A percentile compares a stretch with the other conserved stretches of the same genome.
These are phyloP conservation scores for Thermochaetoides thermophila DNA, from an alignment of 495 filamentous ascomycete genomes.

Conservation along the genomic window DNA sequence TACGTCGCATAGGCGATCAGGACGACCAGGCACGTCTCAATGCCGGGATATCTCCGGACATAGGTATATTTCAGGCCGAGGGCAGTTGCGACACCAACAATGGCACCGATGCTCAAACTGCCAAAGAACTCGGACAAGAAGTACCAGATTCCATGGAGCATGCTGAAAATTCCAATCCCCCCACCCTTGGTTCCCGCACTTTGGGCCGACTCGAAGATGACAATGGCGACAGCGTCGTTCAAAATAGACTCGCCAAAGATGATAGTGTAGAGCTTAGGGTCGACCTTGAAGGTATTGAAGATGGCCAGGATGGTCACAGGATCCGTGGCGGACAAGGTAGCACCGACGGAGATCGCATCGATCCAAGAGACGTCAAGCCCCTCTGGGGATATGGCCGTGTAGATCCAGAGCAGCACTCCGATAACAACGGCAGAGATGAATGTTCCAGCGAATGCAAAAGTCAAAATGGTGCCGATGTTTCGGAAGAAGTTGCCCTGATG, in stretches of 20 bases:
- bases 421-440: conserved; percentile 94
- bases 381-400: conserved; percentile 75
- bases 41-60: conserved; percentile 82
- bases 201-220: conserved; percentile 94
- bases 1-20: conserved; percentile 92
- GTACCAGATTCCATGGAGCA: conserved; percentile 82
- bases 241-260: conserved; percentile 97
- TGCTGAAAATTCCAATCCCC: conserved; percentile 53
- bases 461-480: conserved; percentile 92
- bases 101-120: conserved; percentile 73
- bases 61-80: conserved; percentile 85
- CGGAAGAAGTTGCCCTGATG: conserved; percentile 98
- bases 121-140: conserved; percentile 95
- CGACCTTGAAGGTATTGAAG: conserved; percentile 98
- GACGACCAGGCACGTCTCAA: conserved; percentile 88
- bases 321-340: conserved; percentile 90
- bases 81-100: conserved; percentile 75
- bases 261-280: conserved; percentile 93
- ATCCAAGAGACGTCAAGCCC: conserved; percentile 75
- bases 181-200: conserved; percentile 51
- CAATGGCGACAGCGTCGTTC: conserved; percentile 96
- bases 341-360: conserved; percentile 89
- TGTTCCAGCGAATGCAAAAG: conserved; percentile 95
- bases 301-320: conserved; percentile 96
- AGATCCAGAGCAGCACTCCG: conserved; percentile 72